A percentile compares a stretch with the other conserved stretches of the same genome.
phyloP scores from a whole-genome alignment of 176 grass and related monocot genomes.

The Zea luxurians region DNA sequence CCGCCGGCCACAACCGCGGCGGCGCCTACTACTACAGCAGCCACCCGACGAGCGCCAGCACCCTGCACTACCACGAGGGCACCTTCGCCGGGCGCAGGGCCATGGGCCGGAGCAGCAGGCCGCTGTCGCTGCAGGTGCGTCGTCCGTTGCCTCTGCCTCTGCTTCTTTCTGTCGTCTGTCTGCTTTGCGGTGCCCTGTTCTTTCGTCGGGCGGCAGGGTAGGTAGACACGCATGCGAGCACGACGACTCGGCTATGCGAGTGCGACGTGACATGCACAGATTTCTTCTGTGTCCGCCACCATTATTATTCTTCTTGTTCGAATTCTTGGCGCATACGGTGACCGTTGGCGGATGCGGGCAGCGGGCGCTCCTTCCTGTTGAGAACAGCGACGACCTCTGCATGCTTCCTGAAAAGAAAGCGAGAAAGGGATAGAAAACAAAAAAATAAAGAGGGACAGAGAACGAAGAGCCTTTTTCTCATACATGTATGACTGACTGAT shows the following conservation, averaged over 20 bases:
- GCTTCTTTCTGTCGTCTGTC: background rate
- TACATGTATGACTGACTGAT: background rate
- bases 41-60: slow-evolving; percentile 58
- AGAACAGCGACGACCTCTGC: slow-evolving; percentile 31
- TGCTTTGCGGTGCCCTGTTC: slow-evolving; percentile 6
- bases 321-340: background rate
- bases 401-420: slow-evolving; percentile 39
- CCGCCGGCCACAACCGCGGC: slow-evolving; percentile 49
- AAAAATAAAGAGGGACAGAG: background rate
- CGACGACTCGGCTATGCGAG: slow-evolving; percentile 22
- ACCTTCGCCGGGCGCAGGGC: slow-evolving; percentile 39
- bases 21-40: slow-evolving; percentile 60
- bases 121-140: slow-evolving; percentile 67
- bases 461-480: background rate
- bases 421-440: background rate
- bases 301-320: background rate
- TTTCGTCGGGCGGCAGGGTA: background rate
- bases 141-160: background rate
- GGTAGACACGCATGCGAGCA: slow-evolving; percentile 25
- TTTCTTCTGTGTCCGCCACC: slow-evolving; percentile 29
- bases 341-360: background rate
- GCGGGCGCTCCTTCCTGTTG: slow-evolving; percentile 20
- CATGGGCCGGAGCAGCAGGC: slow-evolving; percentile 56
- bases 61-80: slow-evolving; percentile 41
- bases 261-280: slow-evolving; percentile 36